Evolutionary conservation across 192 early-diverging fungal species (phyloP).

Genomic region (Coemansia sp.): DNA sequence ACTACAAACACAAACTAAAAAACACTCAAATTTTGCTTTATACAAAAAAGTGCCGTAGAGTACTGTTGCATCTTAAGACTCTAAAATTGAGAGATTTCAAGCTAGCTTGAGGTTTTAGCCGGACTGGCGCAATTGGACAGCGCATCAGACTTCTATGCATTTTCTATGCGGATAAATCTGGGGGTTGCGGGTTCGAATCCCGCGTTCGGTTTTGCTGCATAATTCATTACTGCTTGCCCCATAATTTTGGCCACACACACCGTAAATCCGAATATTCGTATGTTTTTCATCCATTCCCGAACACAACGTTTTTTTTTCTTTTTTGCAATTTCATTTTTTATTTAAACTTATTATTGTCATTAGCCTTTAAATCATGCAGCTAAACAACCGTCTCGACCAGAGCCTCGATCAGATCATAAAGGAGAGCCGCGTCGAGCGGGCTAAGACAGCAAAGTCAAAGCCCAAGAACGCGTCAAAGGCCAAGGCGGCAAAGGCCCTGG

Average conservation of each 20-base stretch:
- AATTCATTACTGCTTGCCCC: neutral
- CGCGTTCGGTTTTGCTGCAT: conserved; percentile 7
- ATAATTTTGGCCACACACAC: no score
- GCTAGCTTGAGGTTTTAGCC: neutral
- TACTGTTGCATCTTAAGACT: neutral
- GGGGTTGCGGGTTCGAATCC: conserved; percentile 11
- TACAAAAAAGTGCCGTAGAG: neutral
- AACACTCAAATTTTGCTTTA: neutral
- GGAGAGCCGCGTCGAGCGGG: conserved; percentile 15
- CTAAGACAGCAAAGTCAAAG: neutral
- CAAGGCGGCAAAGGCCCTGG: conserved; percentile 2
- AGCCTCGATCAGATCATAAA: conserved; percentile 46
- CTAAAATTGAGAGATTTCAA: neutral
- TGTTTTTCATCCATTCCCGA: no score
- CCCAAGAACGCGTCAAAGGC: conserved; percentile 5
- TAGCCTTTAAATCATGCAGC: conserved; percentile 8
- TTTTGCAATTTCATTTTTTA: neutral
- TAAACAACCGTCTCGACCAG: conserved; percentile 45
- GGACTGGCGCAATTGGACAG: conserved; percentile 12
- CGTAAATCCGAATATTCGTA: no score
- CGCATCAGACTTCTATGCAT: conserved; percentile 9
- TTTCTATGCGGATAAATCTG: conserved; percentile 4
- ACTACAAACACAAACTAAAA: neutral
- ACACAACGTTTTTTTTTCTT: neutral
- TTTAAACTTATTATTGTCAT: neutral